Percentiles rank a stretch among this genome's conserved stretches.
phyloP scores from a whole-genome alignment of 169 alveolate species.

The Amoebophrya sp. region DNA sequence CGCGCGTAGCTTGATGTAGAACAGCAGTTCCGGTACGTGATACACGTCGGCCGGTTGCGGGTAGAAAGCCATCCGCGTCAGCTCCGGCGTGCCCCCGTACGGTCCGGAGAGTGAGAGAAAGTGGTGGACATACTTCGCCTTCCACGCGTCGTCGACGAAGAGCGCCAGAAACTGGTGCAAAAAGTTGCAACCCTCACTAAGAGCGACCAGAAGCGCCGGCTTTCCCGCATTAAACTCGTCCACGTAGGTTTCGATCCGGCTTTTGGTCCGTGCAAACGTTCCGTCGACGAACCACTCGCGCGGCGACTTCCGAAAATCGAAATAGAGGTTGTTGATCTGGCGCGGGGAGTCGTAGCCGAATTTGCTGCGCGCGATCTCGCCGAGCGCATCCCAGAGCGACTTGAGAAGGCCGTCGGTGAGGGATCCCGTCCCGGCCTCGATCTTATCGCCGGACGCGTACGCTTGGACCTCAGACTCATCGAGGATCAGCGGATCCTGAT shows the following conservation, averaged over 20 bases:
- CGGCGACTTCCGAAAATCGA: background rate
- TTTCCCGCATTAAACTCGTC: background rate
- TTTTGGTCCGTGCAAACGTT: background rate
- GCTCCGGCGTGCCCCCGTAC: background rate
- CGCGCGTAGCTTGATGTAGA: background rate
- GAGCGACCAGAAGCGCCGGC: background rate
- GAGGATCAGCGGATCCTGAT: background rate
- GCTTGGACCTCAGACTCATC: background rate
- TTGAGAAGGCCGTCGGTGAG: background rate
- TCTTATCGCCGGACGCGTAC: background rate
- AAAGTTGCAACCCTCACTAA: background rate
- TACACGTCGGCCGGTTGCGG: background rate
- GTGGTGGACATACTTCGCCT: background rate
- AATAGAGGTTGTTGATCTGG: background rate
- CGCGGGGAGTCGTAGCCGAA: background rate
- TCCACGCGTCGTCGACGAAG: background rate
- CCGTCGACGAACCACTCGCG: background rate
- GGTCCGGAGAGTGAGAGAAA: background rate
- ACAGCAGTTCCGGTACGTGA: background rate
- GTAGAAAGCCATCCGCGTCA: background rate
- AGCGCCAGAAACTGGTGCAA: background rate
- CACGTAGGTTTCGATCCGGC: background rate
- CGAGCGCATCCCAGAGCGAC: background rate
- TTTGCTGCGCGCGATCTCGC: no score
- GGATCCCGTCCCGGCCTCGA: background rate